A percentile compares a stretch with the other conserved stretches of the same genome.
These are phyloP conservation scores for Helichrysum umbraculigerum DNA, from an alignment of 129 eudicot genomes.

Conservation along the genomic window DNA sequence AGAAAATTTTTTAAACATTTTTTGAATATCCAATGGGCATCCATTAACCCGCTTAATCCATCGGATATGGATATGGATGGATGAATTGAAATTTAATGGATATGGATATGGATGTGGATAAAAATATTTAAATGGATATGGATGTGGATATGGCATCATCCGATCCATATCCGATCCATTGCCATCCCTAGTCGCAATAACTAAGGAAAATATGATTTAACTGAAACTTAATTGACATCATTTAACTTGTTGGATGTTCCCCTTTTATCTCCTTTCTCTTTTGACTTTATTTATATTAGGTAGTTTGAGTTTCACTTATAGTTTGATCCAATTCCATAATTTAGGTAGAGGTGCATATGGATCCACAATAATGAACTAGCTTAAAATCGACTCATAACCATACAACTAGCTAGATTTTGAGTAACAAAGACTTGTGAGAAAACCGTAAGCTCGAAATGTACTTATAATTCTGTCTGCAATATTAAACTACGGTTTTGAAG, in stretches of 20 bases:
- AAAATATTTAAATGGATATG: too few relatives aligned
- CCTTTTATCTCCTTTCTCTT: not conserved
- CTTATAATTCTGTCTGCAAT: not conserved
- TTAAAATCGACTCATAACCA: conserved; percentile 18
- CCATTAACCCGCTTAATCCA: too few relatives aligned
- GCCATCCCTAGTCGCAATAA: not conserved
- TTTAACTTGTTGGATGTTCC: not conserved
- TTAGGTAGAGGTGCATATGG: conserved; percentile 23
- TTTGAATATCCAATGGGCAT: too few relatives aligned
- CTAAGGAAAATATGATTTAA: not conserved
- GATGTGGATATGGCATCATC: too few relatives aligned
- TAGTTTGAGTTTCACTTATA: conserved; percentile 25
- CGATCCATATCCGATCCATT: too few relatives aligned
- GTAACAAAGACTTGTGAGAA: not conserved
- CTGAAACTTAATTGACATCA: not conserved
- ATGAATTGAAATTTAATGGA: too few relatives aligned
- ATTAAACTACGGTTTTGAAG: not conserved
- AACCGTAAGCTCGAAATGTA: not conserved
- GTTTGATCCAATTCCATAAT: conserved; percentile 23
- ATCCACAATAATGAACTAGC: conserved; percentile 11
- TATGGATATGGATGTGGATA: too few relatives aligned
- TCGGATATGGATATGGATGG: too few relatives aligned
- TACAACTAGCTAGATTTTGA: not conserved
- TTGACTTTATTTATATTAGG: conserved; percentile 16
- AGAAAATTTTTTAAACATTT: too few relatives aligned